Evolutionary conservation across 75 land plant species (phyloP).

Genomic region (Cupressus sempervirens): DNA sequence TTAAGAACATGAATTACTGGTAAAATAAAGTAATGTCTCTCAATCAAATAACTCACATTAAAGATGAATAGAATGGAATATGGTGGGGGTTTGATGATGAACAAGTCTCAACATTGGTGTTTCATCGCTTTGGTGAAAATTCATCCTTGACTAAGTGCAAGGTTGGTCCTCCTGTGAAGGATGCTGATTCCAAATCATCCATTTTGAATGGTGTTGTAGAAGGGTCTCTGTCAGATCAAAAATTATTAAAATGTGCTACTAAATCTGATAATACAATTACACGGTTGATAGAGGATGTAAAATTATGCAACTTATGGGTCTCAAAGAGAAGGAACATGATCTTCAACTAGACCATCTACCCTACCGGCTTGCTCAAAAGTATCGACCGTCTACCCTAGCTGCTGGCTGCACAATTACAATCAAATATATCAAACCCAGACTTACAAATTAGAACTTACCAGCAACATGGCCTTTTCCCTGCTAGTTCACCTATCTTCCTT

Average conservation of each 20-base stretch:
- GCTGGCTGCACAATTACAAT: no score
- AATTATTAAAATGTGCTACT: not conserved
- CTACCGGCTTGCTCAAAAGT: no score
- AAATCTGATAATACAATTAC: slow-evolving; percentile 11
- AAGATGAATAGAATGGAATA: slow-evolving; percentile 70
- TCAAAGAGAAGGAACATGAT: no score
- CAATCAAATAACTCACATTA: slow-evolving; percentile 74
- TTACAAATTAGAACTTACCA: no score
- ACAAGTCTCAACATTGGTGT: slow-evolving; percentile 74
- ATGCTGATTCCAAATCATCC: slow-evolving; percentile 13
- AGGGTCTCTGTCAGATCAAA: not conserved
- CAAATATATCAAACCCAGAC: no score
- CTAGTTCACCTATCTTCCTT: no score
- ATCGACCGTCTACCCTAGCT: no score
- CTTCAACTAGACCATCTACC: no score
- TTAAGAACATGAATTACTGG: not conserved
- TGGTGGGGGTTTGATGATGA: slow-evolving; percentile 99
- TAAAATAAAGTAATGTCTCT: no score
- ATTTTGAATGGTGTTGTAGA: not conserved
- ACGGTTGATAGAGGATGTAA: no score
- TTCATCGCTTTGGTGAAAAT: slow-evolving; percentile 75
- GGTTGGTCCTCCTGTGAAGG: slow-evolving; percentile 12
- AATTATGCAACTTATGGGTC: no score
- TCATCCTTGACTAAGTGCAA: slow-evolving; percentile 14
- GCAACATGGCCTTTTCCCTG: no score